Conservation (phyloP, 805 yeast species). For the Wickerhamomyces sydowiorum region DNA sequence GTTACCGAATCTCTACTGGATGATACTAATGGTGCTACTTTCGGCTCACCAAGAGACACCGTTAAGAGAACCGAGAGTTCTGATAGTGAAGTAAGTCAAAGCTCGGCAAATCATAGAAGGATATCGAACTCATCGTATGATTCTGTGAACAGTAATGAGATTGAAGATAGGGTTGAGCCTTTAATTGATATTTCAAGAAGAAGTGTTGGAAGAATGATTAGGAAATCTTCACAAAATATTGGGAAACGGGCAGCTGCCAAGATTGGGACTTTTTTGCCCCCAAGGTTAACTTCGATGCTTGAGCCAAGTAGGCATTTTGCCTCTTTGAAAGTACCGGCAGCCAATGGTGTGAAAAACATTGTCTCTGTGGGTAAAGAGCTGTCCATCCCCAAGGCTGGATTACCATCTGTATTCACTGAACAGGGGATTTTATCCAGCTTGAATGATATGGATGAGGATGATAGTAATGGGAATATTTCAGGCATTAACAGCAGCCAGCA, state of each 20-base stretch:
- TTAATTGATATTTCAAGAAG: slow-evolving; percentile 64
- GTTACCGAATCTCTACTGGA: slow-evolving; percentile 4
- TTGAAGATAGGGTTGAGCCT: slow-evolving; percentile 40
- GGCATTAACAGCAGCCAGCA: too few relatives aligned
- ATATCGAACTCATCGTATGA: slow-evolving; percentile 21
- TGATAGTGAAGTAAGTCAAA: slow-evolving; percentile 12
- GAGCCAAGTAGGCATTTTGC: slow-evolving; percentile 94
- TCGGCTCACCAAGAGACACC: slow-evolving; percentile 6
- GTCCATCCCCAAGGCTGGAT: slow-evolving; percentile 16
- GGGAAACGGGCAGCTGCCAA: slow-evolving; percentile 82
- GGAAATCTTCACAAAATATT: slow-evolving; percentile 71
- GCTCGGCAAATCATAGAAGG: slow-evolving; percentile 9
- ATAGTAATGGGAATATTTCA: not conserved
- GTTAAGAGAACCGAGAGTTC: slow-evolving; percentile 14
- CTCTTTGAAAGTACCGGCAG: slow-evolving; percentile 64
- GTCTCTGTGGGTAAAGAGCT: slow-evolving; percentile 39
- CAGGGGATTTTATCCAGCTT: not conserved
- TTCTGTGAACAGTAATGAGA: slow-evolving; percentile 17
- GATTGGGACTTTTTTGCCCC: slow-evolving; percentile 83
- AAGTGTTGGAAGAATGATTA: slow-evolving; percentile 67
- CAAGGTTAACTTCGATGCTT: slow-evolving; percentile 71
- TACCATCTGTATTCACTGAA: slow-evolving; percentile 18
- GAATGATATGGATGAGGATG: not conserved
- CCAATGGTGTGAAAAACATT: slow-evolving; percentile 38
- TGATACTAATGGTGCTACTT: slow-evolving; percentile 6